Percentiles rank a stretch among this genome's conserved stretches.
Evolutionary conservation across 1,284 basidiomycete genomes (phyloP).

Genomic region (Malassezia yamatoensis): DNA sequence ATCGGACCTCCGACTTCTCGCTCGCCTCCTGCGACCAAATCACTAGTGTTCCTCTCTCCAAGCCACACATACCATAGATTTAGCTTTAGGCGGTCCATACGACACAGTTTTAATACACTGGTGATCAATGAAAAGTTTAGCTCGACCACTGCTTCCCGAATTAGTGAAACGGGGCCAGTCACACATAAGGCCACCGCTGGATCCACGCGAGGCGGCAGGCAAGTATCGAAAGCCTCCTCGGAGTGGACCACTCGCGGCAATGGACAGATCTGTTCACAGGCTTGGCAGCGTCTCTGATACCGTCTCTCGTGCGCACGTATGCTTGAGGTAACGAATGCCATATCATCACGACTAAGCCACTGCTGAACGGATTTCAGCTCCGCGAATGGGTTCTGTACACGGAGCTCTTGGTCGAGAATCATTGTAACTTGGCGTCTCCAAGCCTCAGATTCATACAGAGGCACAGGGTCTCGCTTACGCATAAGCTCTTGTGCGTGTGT

Average conservation of each 20-base stretch:
- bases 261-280: background rate
- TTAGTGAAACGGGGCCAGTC: slow-evolving; percentile 18
- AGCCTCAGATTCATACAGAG: slow-evolving; percentile 4
- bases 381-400: slow-evolving; percentile 41
- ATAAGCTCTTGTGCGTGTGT: background rate
- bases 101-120: slow-evolving; percentile 33
- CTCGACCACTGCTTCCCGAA: slow-evolving; percentile 36
- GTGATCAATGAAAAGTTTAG: slow-evolving; percentile 34
- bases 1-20: slow-evolving; percentile 4
- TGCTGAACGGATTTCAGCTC: slow-evolving; percentile 33
- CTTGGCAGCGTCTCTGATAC: slow-evolving; percentile 6
- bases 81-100: slow-evolving; percentile 35
- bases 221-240: background rate
- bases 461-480: background rate
- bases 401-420: slow-evolving; percentile 19
- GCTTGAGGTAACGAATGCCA: slow-evolving; percentile 26
- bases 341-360: slow-evolving; percentile 30
- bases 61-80: slow-evolving; percentile 43
- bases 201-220: background rate
- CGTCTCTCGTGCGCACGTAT: slow-evolving; percentile 29
- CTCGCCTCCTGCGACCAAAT: background rate
- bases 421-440: slow-evolving; percentile 4
- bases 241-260: background rate
- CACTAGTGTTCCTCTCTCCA: slow-evolving; percentile 11
- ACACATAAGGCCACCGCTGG: background rate